Percentiles rank a stretch among this genome's conserved stretches.
Conservation (phyloP, 2,329 filamentous ascomycete species). For the Fusarium transvaalense region DNA sequence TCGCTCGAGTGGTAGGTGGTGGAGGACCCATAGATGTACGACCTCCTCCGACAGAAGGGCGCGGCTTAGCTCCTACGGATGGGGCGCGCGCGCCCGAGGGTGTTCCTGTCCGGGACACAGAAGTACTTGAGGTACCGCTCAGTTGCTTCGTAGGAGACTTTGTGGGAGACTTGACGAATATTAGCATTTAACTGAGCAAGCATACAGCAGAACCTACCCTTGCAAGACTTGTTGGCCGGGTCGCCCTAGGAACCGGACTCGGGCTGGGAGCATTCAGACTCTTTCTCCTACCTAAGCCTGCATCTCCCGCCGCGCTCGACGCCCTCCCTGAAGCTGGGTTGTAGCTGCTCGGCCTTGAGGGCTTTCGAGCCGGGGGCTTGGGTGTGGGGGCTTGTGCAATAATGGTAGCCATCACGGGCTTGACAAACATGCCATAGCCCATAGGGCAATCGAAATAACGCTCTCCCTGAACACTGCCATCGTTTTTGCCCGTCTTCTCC, state of each 20-base stretch:
- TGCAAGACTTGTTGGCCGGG: constrained; percentile 67
- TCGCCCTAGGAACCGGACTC: constrained; percentile 72
- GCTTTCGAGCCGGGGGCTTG: constrained; percentile 56
- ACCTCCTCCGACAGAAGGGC: constrained; percentile 65
- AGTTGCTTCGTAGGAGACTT: constrained; percentile 85
- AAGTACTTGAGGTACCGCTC: constrained; percentile 66
- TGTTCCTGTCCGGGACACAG: constrained; percentile 73
- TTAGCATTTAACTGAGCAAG: constrained; percentile 32
- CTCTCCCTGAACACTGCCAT: constrained; percentile 88
- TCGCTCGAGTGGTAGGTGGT: constrained; percentile 58
- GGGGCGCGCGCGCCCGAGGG: constrained; percentile 67
- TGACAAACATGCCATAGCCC: constrained; percentile 86
- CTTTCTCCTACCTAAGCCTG: constrained; percentile 70
- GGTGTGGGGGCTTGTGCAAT: constrained; percentile 62
- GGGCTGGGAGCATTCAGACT: constrained; percentile 80
- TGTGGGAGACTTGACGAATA: constrained; percentile 72
- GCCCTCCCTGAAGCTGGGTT: constrained; percentile 55
- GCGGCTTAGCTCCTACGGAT: constrained; percentile 62
- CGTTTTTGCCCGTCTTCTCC: constrained; percentile 87
- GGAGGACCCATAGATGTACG: constrained; percentile 78
- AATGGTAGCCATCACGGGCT: constrained; percentile 75
- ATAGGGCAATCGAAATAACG: constrained; percentile 88
- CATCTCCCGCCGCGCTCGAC: constrained; percentile 62
- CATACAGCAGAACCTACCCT: constrained; percentile 60
- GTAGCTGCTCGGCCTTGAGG: constrained; percentile 65